These are phyloP conservation scores for Viridothelium virens DNA, from an alignment of 495 filamentous ascomycete genomes.

Conservation along the genomic window DNA sequence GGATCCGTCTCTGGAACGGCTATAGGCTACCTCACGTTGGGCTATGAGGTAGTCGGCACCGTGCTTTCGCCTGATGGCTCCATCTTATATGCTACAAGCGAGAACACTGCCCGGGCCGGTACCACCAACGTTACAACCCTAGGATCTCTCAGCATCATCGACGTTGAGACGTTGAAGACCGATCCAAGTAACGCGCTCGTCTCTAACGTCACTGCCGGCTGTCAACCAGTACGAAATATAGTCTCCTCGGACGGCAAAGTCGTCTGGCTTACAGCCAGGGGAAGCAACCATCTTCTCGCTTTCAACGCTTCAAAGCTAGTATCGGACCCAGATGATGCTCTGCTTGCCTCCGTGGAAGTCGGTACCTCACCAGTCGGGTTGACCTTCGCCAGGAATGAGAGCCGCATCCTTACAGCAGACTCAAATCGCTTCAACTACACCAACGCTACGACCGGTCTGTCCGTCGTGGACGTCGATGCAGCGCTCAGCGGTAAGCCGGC, in stretches of 20 bases:
- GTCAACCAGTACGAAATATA: background rate
- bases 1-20: conserved; percentile 20
- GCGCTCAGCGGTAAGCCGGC: conserved; percentile 23
- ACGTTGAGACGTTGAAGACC: conserved; percentile 2
- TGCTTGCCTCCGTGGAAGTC: conserved; percentile 27
- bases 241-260: background rate
- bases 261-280: background rate
- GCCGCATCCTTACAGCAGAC: conserved; percentile 23
- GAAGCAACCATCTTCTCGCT: conserved; percentile 21
- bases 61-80: conserved; percentile 23
- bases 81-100: conserved; percentile 26
- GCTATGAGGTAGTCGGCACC: conserved; percentile 23
- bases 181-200: conserved; percentile 1
- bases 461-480: conserved; percentile 27
- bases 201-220: background rate
- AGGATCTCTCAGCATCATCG: conserved; percentile 12
- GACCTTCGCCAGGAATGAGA: conserved; percentile 19
- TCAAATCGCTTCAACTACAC: conserved; percentile 18
- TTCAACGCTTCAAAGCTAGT: conserved; percentile 14
- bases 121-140: conserved; percentile 19
- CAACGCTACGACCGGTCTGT: conserved; percentile 27
- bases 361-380: conserved; percentile 28
- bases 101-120: conserved; percentile 3
- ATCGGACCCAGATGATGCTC: conserved; percentile 11
- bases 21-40: conserved; percentile 23